These are phyloP conservation scores for Colletotrichum noveboracense DNA, from an alignment of 2,329 filamentous ascomycete species.

Conservation along the genomic window DNA sequence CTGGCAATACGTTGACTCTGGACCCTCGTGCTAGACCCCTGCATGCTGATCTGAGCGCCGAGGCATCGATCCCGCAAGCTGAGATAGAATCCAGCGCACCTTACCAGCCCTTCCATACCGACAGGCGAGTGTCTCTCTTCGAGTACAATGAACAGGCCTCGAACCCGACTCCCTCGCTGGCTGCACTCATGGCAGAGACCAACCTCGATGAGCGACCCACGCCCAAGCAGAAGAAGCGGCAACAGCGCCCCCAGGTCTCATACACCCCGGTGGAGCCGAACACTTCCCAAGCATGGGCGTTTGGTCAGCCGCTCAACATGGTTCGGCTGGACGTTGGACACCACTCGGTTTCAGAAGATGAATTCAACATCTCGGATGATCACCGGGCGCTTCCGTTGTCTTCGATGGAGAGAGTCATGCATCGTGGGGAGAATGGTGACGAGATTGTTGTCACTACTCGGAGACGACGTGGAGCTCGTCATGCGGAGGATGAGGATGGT, in stretches of 20 bases:
- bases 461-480: conserved; percentile 62
- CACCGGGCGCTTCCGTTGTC: conserved; percentile 65
- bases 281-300: conserved; percentile 53
- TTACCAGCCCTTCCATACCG: conserved; percentile 95
- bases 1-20: conserved; percentile 58
- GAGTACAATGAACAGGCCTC: conserved; percentile 55
- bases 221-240: conserved; percentile 42
- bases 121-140: conserved; percentile 80
- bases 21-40: conserved; percentile 44
- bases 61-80: conserved; percentile 73
- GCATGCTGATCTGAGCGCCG: conserved; percentile 52
- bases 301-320: conserved; percentile 60
- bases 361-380: conserved; percentile 56
- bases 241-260: conserved; percentile 27
- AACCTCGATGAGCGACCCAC: conserved; percentile 43
- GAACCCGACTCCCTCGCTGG: conserved; percentile 37
- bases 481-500: conserved; percentile 67
- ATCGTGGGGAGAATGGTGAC: conserved; percentile 67
- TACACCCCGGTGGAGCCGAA: conserved; percentile 20
- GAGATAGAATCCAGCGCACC: conserved; percentile 96
- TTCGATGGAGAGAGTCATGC: conserved; percentile 68
- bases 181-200: conserved; percentile 44
- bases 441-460: conserved; percentile 85
- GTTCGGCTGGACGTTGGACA: conserved; percentile 60
- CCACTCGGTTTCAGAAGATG: conserved; percentile 53